Percentiles rank a stretch among this genome's conserved stretches.
Conservation (phyloP, 495 filamentous ascomycete species). For the Trichoderma gamsii region DNA sequence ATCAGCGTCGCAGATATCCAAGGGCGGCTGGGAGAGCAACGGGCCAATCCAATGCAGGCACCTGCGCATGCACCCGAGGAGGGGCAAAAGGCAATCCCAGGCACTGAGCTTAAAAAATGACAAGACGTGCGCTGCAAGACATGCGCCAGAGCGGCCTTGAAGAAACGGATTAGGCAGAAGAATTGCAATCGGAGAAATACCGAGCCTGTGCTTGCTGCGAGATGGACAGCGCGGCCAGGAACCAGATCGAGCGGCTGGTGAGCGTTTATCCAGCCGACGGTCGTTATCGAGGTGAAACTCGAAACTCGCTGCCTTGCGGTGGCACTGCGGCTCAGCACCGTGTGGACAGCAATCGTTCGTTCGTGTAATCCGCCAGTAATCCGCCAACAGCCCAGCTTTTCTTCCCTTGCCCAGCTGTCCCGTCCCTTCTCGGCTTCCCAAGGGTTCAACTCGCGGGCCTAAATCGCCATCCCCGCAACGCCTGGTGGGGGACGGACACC, state of each 20-base stretch:
- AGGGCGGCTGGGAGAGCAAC: not conserved
- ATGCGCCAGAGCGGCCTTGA: not conserved
- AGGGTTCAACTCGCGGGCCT: not conserved
- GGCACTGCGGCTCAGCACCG: not conserved
- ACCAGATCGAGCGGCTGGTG: not conserved
- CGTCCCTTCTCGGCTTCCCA: not conserved
- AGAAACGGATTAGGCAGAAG: not conserved
- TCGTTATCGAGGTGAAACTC: constrained; percentile 6
- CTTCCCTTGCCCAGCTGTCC: not conserved
- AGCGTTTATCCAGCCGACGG: not conserved
- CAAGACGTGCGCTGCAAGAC: not conserved
- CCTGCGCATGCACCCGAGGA: not conserved
- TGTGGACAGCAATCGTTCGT: not conserved
- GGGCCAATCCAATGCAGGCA: not conserved
- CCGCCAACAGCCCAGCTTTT: not conserved
- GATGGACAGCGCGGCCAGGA: not conserved
- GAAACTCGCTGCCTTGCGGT: constrained; percentile 12
- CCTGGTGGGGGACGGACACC: not conserved
- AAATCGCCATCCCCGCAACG: not conserved
- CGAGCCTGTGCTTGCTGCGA: not conserved
- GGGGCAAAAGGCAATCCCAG: not conserved
- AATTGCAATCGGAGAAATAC: not conserved
- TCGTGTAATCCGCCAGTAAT: too few species aligned
- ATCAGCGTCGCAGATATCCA: not conserved
- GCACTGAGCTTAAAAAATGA: not conserved